A percentile compares a stretch with the other conserved stretches of the same genome.
These are phyloP conservation scores for Mycosarcoma mackinlayi DNA, from an alignment of 1,284 basidiomycete species.

Conservation along the genomic window DNA sequence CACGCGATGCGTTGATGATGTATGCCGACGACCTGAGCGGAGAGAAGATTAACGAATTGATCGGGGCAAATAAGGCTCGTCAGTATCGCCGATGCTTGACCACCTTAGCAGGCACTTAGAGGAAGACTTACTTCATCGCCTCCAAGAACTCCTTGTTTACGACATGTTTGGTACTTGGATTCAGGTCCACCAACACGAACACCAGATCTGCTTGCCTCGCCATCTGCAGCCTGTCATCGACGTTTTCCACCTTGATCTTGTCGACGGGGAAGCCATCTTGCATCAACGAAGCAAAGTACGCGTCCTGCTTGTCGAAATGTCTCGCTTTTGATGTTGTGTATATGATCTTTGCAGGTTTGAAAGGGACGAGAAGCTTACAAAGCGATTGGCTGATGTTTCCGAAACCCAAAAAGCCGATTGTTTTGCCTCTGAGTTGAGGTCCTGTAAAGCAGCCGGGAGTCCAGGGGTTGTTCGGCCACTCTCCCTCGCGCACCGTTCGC, in stretches of 20 bases:
- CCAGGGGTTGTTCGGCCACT: conserved; percentile 79
- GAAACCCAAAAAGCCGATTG: conserved; percentile 90
- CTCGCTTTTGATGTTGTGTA: conserved; percentile 54
- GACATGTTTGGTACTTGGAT: conserved; percentile 77
- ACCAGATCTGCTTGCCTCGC: conserved; percentile 50
- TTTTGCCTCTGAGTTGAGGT: conserved; percentile 74
- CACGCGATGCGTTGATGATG: conserved; percentile 66
- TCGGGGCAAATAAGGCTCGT: no score
- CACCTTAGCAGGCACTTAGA: no score
- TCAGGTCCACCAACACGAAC: conserved; percentile 81
- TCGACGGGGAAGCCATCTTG: conserved; percentile 23
- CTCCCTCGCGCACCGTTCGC: conserved; percentile 76
- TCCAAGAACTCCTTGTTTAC: conserved; percentile 79
- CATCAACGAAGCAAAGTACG: conserved; percentile 41
- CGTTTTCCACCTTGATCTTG: conserved; percentile 44
- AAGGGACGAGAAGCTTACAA: conserved; percentile 44
- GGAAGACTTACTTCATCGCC: conserved; percentile 80
- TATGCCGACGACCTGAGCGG: conserved; percentile 41
- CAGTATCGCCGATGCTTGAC: conserved; percentile 4
- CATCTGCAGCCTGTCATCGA: conserved; percentile 41
- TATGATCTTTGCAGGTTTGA: conserved; percentile 43
- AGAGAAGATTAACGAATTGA: no score
- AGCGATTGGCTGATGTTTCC: conserved; percentile 75
- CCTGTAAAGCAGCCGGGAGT: conserved; percentile 77
- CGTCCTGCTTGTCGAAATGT: conserved; percentile 38